Percentiles rank a stretch among this genome's conserved stretches.
These are phyloP conservation scores for Noccaea caerulescens DNA, from an alignment of 345 rosid genomes.

Conservation along the genomic window DNA sequence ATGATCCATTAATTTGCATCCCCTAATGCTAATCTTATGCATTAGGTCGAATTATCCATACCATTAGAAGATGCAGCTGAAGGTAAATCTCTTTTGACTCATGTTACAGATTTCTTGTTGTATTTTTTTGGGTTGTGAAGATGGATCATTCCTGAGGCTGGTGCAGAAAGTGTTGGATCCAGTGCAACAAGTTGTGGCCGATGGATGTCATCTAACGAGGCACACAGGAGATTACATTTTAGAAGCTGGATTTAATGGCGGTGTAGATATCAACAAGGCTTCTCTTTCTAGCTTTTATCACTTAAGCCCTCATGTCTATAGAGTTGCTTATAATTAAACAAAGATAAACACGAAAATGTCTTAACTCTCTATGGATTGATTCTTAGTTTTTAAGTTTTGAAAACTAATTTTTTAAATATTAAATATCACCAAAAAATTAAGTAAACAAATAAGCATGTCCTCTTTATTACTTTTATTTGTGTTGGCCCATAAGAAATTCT, in stretches of 20 bases:
- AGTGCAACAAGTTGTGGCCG: slow-evolving; percentile 62
- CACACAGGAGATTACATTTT: slow-evolving; percentile 61
- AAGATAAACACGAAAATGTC: no score
- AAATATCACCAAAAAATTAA: no score
- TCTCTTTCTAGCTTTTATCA: slow-evolving; percentile 49
- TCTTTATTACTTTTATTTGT: no score
- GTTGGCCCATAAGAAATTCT: no score
- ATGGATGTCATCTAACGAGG: slow-evolving; percentile 81
- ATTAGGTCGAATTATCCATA: slow-evolving; percentile 75
- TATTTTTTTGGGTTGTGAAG: slow-evolving; percentile 40
- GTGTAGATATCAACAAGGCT: slow-evolving; percentile 49
- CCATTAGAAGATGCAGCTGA: slow-evolving; percentile 76
- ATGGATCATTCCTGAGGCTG: slow-evolving; percentile 65
- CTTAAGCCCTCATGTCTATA: slow-evolving; percentile 65
- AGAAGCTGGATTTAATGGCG: slow-evolving; percentile 60
- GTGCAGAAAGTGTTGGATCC: slow-evolving; percentile 65
- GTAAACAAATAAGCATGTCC: no score
- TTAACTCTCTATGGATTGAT: no score
- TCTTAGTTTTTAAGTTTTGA: no score
- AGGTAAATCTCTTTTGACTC: slow-evolving; percentile 47
- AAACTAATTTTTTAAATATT: no score
- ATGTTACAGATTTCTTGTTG: no score
- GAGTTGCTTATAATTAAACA: slow-evolving; percentile 60
- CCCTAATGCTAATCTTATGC: background rate
- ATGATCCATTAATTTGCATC: background rate